Percentiles rank a stretch among this genome's conserved stretches.
These are phyloP conservation scores for Solanum corneliomulleri DNA, from an alignment of 257 asterid genomes.

Conservation along the genomic window DNA sequence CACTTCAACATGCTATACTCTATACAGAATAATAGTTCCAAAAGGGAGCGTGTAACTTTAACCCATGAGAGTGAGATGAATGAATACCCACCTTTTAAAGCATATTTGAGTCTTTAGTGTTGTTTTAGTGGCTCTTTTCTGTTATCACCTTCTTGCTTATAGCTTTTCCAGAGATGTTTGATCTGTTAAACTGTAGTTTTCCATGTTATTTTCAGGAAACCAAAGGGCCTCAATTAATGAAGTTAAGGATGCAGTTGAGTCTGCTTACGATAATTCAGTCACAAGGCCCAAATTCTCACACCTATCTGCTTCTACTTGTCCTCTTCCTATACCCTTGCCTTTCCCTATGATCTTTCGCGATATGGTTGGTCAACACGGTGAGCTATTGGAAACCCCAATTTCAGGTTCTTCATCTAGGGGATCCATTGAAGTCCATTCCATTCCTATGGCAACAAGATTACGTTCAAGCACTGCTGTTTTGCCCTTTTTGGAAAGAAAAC, in stretches of 20 bases:
- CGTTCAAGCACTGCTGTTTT: conserved; percentile 70
- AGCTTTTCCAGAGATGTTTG: neutral
- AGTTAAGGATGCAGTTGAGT: conserved; percentile 51
- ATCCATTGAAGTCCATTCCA: conserved; percentile 68
- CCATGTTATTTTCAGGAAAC: conserved; percentile 24
- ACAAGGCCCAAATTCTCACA: conserved; percentile 62
- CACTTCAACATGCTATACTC: neutral
- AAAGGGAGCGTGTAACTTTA: neutral
- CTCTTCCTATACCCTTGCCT: conserved; percentile 90
- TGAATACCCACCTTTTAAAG: neutral
- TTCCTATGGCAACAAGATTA: conserved; percentile 86
- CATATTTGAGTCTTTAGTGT: neutral
- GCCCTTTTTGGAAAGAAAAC: conserved; percentile 57
- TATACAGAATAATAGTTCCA: neutral
- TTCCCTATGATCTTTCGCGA: conserved; percentile 69
- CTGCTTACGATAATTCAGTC: conserved; percentile 35
- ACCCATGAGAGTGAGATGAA: neutral
- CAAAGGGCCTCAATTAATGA: conserved; percentile 53
- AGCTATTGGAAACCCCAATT: conserved; percentile 35
- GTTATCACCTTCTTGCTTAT: neutral
- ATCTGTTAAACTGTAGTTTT: neutral
- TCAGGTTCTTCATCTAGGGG: conserved; percentile 40
- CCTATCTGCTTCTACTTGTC: conserved; percentile 58
- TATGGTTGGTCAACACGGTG: conserved; percentile 55
- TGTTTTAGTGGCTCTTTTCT: neutral